A percentile compares a stretch with the other conserved stretches of the same genome.
Conservation (phyloP, 2,329 filamentous ascomycete species). For the Aureobasidium lini region DNA sequence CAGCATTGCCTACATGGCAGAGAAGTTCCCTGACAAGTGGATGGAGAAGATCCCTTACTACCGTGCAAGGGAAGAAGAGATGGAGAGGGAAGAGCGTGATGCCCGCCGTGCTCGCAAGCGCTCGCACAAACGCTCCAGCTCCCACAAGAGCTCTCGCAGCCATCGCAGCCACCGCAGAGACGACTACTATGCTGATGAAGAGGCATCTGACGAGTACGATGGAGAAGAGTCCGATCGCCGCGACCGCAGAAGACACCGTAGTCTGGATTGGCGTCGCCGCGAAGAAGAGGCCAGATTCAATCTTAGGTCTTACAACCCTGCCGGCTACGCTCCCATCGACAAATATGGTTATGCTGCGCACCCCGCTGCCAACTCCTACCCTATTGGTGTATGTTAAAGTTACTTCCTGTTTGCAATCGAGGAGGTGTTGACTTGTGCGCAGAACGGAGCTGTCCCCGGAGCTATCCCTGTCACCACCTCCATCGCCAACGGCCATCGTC, state of each 20-base stretch:
- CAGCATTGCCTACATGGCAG: conserved; percentile 19
- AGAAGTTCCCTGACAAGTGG: conserved; percentile 32
- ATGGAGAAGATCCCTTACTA: conserved; percentile 33
- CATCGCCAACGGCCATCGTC: neutral
- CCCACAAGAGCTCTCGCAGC: conserved; percentile 7
- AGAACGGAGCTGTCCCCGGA: neutral
- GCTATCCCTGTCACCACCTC: neutral
- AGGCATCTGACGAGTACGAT: conserved; percentile 19
- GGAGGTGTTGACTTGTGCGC: neutral
- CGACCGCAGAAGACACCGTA: conserved; percentile 6
- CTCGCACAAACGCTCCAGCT: conserved; percentile 15
- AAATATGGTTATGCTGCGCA: neutral
- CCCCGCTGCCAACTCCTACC: neutral
- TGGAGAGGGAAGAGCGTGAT: conserved; percentile 16
- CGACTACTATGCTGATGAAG: conserved; percentile 19
- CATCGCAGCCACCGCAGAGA: conserved; percentile 18
- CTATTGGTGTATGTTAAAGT: neutral
- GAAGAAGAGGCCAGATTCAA: neutral
- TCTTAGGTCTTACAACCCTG: conserved; percentile 11
- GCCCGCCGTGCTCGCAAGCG: conserved; percentile 11
- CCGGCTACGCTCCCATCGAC: conserved; percentile 8
- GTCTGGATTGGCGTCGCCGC: conserved; percentile 3
- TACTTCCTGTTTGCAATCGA: neutral
- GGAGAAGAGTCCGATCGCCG: neutral
- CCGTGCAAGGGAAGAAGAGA: conserved; percentile 23